Base-by-base conservation (phyloP, 2,329 filamentous ascomycete species). In the Mollisiaceae sp. region DNA sequence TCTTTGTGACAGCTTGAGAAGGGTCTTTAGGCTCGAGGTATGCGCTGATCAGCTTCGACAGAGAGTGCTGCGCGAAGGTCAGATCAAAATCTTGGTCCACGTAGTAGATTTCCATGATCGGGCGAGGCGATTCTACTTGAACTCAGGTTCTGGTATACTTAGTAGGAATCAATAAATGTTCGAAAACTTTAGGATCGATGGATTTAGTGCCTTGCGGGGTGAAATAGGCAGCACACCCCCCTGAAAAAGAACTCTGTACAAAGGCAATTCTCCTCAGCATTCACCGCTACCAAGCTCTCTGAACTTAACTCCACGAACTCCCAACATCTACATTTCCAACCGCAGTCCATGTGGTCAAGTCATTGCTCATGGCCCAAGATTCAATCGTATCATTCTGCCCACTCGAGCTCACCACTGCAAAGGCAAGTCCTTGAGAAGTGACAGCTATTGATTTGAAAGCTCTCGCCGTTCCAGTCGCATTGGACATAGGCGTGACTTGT, bases 21-120 rank as follows among this genome's bases (percentile, higher is more conserved):
- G 61, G 59, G 22, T 64, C 61, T 35, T 50, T 36, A 4, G 61
- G 45, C n/a, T 68, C 55, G 6, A 67, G 56, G 43, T 54, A 45
- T n/a, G 52, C 39, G 22, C n/a, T 64, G 24, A 67, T 54, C 43
- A 66, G 60, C 8, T 52, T 55, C 27, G 64, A 55, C 22, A 68
- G 60, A n/a, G 58, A 27, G 27, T 64, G 22, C 6, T 14, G 4
- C 9, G 22, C 50, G 24, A 54, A 54, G 14, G 22, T 6, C 6
- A 8, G 5, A 9, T 54, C 12, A 8, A 18, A 18, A 18, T 12
- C 22, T n/a, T 27, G 24, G 32, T 54, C 50, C 14, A 15, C 14
- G 8, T 18, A 54, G 22, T 15, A 20, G 22, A 32, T 18, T 5
- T 6, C 24, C 50, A 54, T 54, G 11, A 32, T 54, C 1, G 9